Percentiles rank a stretch among this genome's conserved stretches.
These are phyloP conservation scores for Salix brachista DNA, from an alignment of 345 rosid genomes.

Conservation along the genomic window DNA sequence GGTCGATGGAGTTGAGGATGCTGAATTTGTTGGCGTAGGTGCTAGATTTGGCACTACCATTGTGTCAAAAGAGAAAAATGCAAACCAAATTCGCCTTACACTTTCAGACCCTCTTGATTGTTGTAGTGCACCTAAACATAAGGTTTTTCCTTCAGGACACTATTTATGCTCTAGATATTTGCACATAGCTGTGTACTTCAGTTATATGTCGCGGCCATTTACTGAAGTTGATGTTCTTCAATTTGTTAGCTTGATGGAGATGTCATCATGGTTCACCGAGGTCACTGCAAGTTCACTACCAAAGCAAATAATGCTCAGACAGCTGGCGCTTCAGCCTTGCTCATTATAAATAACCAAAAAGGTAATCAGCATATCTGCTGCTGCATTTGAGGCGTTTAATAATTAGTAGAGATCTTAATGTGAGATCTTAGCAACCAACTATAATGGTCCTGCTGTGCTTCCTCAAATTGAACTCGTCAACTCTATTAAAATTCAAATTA, in stretches of 20 bases:
- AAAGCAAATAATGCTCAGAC: slow-evolving; percentile 87
- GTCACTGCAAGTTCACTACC: slow-evolving; percentile 77
- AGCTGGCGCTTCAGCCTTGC: slow-evolving; percentile 90
- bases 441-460: neutral
- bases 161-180: neutral
- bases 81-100: slow-evolving; percentile 62
- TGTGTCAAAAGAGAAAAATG: slow-evolving; percentile 92
- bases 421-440: neutral
- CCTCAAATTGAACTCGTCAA: neutral
- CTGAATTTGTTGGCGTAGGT: slow-evolving; percentile 93
- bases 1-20: slow-evolving; percentile 67
- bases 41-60: slow-evolving; percentile 87
- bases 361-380: slow-evolving; percentile 38
- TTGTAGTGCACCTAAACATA: slow-evolving; percentile 57
- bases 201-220: slow-evolving; percentile 1
- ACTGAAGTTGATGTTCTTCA: slow-evolving; percentile 6
- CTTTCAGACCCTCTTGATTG: slow-evolving; percentile 85
- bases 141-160: slow-evolving; percentile 44
- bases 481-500: neutral
- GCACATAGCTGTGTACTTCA: neutral
- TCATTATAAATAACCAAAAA: slow-evolving; percentile 83
- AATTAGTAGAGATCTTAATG: neutral
- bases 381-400: neutral
- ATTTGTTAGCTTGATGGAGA: slow-evolving; percentile 64
- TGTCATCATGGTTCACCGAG: slow-evolving; percentile 86